Percentiles rank a stretch among this genome's conserved stretches.
These are phyloP conservation scores for Nemophila menziesii DNA, from an alignment of 257 asterid genomes.

Conservation along the genomic window DNA sequence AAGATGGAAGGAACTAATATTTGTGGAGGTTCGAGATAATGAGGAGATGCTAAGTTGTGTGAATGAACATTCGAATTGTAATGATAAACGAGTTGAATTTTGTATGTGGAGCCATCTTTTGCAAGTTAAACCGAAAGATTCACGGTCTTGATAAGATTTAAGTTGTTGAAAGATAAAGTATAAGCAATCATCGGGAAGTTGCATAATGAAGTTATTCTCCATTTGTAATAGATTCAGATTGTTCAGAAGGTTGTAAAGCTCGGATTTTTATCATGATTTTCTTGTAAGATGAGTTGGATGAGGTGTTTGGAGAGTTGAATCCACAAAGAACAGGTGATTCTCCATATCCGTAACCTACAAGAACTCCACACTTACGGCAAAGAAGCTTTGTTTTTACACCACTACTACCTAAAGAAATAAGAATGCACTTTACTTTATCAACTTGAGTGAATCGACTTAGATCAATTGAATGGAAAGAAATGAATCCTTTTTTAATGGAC, in stretches of 20 bases:
- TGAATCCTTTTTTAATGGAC: constrained; percentile 49
- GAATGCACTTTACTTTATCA: constrained; percentile 54
- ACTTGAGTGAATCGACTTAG: constrained; percentile 78
- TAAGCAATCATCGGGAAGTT: constrained; percentile 54
- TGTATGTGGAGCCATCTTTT: constrained; percentile 56
- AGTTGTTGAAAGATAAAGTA: constrained; percentile 40
- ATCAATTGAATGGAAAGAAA: constrained; percentile 50
- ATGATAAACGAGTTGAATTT: constrained; percentile 42
- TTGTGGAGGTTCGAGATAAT: constrained; percentile 23
- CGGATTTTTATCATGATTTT: constrained; percentile 47
- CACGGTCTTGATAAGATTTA: constrained; percentile 36
- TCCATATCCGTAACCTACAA: constrained; percentile 55
- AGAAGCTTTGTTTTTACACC: constrained; percentile 61
- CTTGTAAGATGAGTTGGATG: constrained; percentile 45
- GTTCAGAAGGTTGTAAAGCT: constrained; percentile 51
- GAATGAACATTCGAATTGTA: constrained; percentile 52
- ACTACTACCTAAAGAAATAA: constrained; percentile 42
- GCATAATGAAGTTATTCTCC: constrained; percentile 25
- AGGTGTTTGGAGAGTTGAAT: constrained; percentile 49
- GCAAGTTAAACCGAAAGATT: constrained; percentile 62
- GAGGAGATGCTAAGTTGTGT: constrained; percentile 21
- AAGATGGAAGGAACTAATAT: constrained; percentile 30
- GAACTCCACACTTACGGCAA: constrained; percentile 64
- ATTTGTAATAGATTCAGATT: constrained; percentile 17
- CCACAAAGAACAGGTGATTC: constrained; percentile 55